Percentiles rank a stretch among this genome's conserved stretches.
Conservation (phyloP, 371 early-diverging fungal species). For the Furculomyces boomerangus region DNA sequence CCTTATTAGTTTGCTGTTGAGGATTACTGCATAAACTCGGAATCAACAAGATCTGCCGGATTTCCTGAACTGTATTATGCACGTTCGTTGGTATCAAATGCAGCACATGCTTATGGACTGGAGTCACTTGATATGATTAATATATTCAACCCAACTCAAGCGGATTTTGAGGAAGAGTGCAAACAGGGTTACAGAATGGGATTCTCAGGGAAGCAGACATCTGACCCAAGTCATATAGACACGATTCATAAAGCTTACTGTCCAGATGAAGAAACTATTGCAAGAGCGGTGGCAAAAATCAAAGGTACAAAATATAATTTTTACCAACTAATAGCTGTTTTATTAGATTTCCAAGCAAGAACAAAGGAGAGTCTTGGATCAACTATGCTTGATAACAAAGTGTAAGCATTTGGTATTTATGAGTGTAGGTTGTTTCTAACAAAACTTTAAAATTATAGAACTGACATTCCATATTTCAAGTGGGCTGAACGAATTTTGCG, state of each 20-base stretch:
- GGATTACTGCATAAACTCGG: slow-evolving; percentile 75
- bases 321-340: no score
- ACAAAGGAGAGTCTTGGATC: no score
- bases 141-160: slow-evolving; percentile 51
- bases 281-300: background rate
- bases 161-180: slow-evolving; percentile 55
- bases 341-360: no score
- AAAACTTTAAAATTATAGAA: slow-evolving; percentile 3
- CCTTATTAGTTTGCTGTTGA: slow-evolving; percentile 66
- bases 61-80: slow-evolving; percentile 63
- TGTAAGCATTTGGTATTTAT: no score
- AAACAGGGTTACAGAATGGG: slow-evolving; percentile 74
- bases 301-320: background rate
- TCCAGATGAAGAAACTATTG: background rate
- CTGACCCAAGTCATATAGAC: background rate
- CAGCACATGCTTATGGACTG: slow-evolving; percentile 63
- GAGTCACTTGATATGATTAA: slow-evolving; percentile 77
- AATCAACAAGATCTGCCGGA: slow-evolving; percentile 48
- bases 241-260: background rate
- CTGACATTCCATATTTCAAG: slow-evolving; percentile 38
- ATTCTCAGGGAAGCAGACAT: slow-evolving; percentile 57
- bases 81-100: slow-evolving; percentile 58
- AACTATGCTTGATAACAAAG: no score
- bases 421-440: no score
- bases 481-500: slow-evolving; percentile 28